Evolutionary conservation across 2,329 filamentous ascomycete species (phyloP).

Genomic region (Epichloe gansuensis): DNA sequence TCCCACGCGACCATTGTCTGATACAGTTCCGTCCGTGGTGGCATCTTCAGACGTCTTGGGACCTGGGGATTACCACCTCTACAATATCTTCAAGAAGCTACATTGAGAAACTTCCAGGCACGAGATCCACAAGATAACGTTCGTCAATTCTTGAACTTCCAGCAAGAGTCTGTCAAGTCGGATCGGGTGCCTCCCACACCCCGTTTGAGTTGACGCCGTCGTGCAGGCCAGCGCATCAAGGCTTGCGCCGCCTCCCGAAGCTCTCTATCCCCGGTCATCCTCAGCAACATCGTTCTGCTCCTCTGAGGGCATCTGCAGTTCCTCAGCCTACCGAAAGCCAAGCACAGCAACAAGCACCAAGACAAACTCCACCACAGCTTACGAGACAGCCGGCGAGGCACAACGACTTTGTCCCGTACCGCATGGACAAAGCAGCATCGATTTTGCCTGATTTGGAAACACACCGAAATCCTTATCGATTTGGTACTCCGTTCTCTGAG

Average conservation of each 20-base stretch:
- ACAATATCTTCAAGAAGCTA: conserved; percentile 60
- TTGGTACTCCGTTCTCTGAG: conserved; percentile 81
- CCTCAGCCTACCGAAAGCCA: conserved; percentile 15
- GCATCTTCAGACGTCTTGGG: conserved; percentile 87
- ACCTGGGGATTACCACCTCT: conserved; percentile 51
- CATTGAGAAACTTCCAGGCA: conserved; percentile 54
- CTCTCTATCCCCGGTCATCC: conserved; percentile 42
- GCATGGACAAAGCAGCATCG: conserved; percentile 39
- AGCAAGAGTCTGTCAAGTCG: conserved; percentile 40
- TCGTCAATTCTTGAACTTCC: conserved; percentile 79
- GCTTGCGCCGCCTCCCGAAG: conserved; percentile 48
- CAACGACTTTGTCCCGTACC: conserved; percentile 33
- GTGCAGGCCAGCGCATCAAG: conserved; percentile 35
- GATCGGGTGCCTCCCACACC: conserved; percentile 56
- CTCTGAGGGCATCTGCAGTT: conserved; percentile 16
- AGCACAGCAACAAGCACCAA: conserved; percentile 13
- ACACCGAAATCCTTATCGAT: conserved; percentile 51
- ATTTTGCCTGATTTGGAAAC: conserved; percentile 46
- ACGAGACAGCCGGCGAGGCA: conserved; percentile 11
- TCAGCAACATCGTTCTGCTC: conserved; percentile 16
- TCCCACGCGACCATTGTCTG: conserved; percentile 55
- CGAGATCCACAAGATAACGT: conserved; percentile 88
- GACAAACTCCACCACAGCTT: conserved; percentile 14
- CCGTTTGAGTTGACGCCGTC: conserved; percentile 52
- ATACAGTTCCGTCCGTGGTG: conserved; percentile 68